Evolutionary conservation across 1,139 yeast genomes (phyloP).

Genomic region (Pichia sp.): DNA sequence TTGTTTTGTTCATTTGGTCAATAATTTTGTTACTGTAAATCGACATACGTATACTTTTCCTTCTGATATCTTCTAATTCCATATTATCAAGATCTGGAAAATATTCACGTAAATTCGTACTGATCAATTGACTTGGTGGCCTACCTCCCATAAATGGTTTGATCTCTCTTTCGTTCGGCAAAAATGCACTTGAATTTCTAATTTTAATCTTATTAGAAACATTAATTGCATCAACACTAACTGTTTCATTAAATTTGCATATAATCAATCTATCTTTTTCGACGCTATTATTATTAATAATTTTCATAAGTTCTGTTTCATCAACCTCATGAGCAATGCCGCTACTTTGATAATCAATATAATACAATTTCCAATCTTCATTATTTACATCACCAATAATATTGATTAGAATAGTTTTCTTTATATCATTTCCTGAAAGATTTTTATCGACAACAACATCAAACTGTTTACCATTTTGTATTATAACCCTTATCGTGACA

Average conservation of each 20-base stretch:
- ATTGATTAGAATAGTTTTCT: constrained; percentile 60
- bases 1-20: no score
- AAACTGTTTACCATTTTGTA: constrained; percentile 71
- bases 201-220: constrained; percentile 42
- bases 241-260: constrained; percentile 57
- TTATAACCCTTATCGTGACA: constrained; percentile 51
- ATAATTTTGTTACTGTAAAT: constrained; percentile 25
- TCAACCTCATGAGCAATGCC: constrained; percentile 69
- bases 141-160: constrained; percentile 76
- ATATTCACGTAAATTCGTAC: constrained; percentile 83
- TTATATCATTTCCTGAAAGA: constrained; percentile 58
- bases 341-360: constrained; percentile 38
- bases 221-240: constrained; percentile 62
- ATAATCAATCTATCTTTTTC: constrained; percentile 72
- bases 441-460: constrained; percentile 74
- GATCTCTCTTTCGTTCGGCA: constrained; percentile 18
- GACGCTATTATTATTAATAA: constrained; percentile 42
- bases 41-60: constrained; percentile 61
- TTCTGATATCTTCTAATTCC: constrained; percentile 70
- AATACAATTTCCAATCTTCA: constrained; percentile 45
- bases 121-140: constrained; percentile 89
- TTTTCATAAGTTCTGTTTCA: constrained; percentile 41
- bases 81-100: constrained; percentile 79
- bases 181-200: neutral
- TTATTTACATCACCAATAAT: constrained; percentile 32